These are phyloP conservation scores for Microascus cirrosus DNA, from an alignment of 2,329 filamentous ascomycete genomes.

Conservation along the genomic window DNA sequence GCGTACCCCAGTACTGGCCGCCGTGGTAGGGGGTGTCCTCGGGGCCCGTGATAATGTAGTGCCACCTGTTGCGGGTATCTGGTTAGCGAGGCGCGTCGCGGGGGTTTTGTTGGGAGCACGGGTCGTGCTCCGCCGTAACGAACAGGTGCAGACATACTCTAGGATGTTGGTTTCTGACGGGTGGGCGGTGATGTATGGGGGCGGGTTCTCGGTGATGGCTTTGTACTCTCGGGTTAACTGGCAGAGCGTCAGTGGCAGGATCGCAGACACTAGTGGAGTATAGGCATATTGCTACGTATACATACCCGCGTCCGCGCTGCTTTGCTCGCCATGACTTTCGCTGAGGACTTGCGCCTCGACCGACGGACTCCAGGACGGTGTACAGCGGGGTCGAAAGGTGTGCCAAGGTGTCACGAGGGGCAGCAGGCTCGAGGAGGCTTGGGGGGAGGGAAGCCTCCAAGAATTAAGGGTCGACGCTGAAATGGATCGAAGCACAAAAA, in stretches of 20 bases:
- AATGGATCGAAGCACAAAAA: too few species aligned
- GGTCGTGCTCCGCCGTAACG: background rate
- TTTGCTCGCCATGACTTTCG: constrained; percentile 53
- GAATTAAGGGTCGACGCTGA: too few species aligned
- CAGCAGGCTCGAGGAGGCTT: background rate
- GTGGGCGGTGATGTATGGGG: constrained; percentile 80
- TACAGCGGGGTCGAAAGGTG: background rate
- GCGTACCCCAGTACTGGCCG: constrained; percentile 96
- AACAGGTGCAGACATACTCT: constrained; percentile 47
- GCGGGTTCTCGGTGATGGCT: constrained; percentile 59
- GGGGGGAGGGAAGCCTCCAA: too few species aligned
- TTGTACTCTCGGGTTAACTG: constrained; percentile 54
- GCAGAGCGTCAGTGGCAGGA: background rate
- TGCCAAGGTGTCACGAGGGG: background rate
- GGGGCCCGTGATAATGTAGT: constrained; percentile 90
- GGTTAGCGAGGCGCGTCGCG: constrained; percentile 4
- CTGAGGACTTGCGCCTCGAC: background rate
- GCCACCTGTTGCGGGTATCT: constrained; percentile 50
- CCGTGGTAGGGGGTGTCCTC: constrained; percentile 88
- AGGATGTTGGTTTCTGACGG: constrained; percentile 86
- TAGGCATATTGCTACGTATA: background rate
- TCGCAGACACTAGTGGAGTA: background rate
- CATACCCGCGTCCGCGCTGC: constrained; percentile 59
- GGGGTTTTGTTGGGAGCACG: background rate
- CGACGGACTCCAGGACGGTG: background rate